A percentile compares a stretch with the other conserved stretches of the same genome.
These are phyloP conservation scores for Alliaria petiolata DNA, from an alignment of 345 rosid species.

Conservation along the genomic window DNA sequence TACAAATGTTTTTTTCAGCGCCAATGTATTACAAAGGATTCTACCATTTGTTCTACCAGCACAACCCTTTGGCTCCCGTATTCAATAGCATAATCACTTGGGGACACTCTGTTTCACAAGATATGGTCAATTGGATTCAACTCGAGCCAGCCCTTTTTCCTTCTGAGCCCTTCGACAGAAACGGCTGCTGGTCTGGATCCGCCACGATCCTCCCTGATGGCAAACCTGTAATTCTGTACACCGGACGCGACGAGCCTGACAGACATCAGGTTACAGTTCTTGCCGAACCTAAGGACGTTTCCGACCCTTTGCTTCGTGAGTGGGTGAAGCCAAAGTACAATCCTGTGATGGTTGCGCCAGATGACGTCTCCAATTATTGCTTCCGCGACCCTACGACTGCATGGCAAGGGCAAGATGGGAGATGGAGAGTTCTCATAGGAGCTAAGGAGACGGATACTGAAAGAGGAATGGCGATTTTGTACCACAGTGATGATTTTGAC, in stretches of 20 bases:
- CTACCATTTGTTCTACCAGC: slow-evolving; percentile 42
- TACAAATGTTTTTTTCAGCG: slow-evolving; percentile 36
- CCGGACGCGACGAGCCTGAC: slow-evolving; percentile 37
- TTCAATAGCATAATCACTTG: slow-evolving; percentile 44
- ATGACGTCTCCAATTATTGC: slow-evolving; percentile 1
- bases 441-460: background rate
- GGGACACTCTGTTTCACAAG: slow-evolving; percentile 68
- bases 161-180: slow-evolving; percentile 48
- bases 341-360: slow-evolving; percentile 51
- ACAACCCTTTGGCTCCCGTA: slow-evolving; percentile 51
- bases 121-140: slow-evolving; percentile 62
- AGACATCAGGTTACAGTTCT: slow-evolving; percentile 56
- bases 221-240: slow-evolving; percentile 58
- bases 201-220: slow-evolving; percentile 55
- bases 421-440: slow-evolving; percentile 54
- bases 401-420: slow-evolving; percentile 56
- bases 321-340: slow-evolving; percentile 55
- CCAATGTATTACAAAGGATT: slow-evolving; percentile 71
- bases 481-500: slow-evolving; percentile 46
- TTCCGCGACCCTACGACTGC: slow-evolving; percentile 75
- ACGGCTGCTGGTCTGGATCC: slow-evolving; percentile 72
- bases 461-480: slow-evolving; percentile 51
- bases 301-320: slow-evolving; percentile 58
- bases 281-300: slow-evolving; percentile 46
- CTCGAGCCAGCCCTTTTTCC: slow-evolving; percentile 56